These are phyloP conservation scores for Lichtheimia ramosa DNA, from an alignment of 371 early-diverging fungal species.

Conservation along the genomic window DNA sequence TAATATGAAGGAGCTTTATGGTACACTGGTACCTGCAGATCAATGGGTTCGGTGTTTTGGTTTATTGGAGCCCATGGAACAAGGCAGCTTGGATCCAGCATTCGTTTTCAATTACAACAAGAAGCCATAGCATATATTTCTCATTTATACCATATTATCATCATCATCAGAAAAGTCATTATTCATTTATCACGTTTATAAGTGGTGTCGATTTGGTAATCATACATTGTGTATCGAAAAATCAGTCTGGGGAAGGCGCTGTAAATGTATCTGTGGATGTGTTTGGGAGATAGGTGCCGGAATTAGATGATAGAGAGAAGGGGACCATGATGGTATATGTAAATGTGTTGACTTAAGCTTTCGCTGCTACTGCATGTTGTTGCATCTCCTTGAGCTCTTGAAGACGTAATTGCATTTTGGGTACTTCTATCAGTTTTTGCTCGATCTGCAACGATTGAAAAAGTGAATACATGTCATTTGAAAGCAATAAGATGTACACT, in stretches of 20 bases:
- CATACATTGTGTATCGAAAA: no score
- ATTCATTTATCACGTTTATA: no score
- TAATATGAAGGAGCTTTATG: slow-evolving; percentile 44
- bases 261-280: no score
- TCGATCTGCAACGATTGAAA: slow-evolving; percentile 49
- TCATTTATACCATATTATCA: no score
- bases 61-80: slow-evolving; percentile 2
- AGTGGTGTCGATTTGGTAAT: no score
- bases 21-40: slow-evolving; percentile 41
- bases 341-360: neutral
- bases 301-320: no score
- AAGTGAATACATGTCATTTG: neutral
- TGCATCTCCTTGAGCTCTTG: slow-evolving; percentile 51
- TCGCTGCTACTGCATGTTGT: slow-evolving; percentile 9
- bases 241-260: no score
- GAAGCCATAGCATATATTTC: no score
- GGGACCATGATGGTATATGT: no score
- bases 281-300: no score
- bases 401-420: slow-evolving; percentile 69
- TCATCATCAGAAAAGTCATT: no score
- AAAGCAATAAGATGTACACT: slow-evolving; percentile 14
- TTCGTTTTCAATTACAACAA: no score
- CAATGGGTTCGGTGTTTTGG: slow-evolving; percentile 46
- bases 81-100: neutral
- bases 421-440: slow-evolving; percentile 69